Conservation (phyloP, 2,329 filamentous ascomycete genomes). For the Chaetothyriales sp. region DNA sequence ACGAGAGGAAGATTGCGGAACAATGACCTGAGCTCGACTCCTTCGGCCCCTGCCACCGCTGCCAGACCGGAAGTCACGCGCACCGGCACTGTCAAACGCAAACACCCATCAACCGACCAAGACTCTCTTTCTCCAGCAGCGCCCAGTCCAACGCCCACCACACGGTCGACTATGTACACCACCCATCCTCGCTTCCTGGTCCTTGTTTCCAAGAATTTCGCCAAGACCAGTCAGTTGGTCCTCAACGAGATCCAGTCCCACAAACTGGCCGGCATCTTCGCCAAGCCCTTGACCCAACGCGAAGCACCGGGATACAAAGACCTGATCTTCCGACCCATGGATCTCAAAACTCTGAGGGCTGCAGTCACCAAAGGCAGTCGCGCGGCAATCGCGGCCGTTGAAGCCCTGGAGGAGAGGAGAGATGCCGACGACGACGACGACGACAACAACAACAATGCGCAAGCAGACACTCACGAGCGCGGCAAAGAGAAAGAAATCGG, state of each 20-base stretch:
- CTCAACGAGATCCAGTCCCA: conserved; percentile 66
- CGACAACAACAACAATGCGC: conserved; percentile 3
- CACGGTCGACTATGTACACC: conserved; percentile 20
- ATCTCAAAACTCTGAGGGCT: conserved; percentile 63
- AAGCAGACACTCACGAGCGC: conserved; percentile 20
- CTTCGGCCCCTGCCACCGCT: neutral
- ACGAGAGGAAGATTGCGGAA: conserved; percentile 18
- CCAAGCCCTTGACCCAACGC: conserved; percentile 57
- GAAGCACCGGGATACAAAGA: conserved; percentile 64
- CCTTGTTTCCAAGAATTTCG: conserved; percentile 34
- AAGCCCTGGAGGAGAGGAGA: conserved; percentile 34
- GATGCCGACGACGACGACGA: conserved; percentile 24
- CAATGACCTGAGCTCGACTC: conserved; percentile 2
- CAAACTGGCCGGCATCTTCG: conserved; percentile 67
- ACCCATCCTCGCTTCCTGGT: conserved; percentile 24
- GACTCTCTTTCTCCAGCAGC: conserved; percentile 10
- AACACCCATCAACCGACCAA: conserved; percentile 26
- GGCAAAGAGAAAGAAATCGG: conserved; percentile 21
- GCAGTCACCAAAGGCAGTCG: conserved; percentile 44
- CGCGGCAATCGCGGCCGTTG: conserved; percentile 30
- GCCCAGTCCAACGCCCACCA: conserved; percentile 4
- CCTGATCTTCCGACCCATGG: conserved; percentile 60
- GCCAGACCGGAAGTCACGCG: neutral
- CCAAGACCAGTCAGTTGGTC: conserved; percentile 57
- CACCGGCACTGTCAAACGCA: conserved; percentile 23